Evolutionary conservation across 2,329 filamentous ascomycete genomes (phyloP), one percentile per base, ranked within the genome.

Genomic region (Colletotrichum sp.): DNA sequence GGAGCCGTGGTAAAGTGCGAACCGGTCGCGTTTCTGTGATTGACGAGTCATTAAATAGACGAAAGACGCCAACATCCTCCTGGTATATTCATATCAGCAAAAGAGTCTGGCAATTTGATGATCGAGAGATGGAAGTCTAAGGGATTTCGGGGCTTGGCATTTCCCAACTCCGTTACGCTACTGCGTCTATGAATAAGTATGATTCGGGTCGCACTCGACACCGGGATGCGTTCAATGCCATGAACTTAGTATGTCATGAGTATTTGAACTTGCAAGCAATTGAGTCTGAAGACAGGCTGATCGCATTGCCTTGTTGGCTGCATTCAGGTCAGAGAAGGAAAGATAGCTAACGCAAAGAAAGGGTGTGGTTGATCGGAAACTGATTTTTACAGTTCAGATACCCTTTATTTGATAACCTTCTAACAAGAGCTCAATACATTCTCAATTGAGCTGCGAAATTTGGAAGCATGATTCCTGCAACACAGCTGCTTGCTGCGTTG

Each of bases 11-110:
- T 49, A 11, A 4, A 8, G 0, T 22, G 44, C 44, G 44, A 52
- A 52, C n/a, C 11, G 44, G 44, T 52, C 44, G 44, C 44, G n/a
- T 22, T 52, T 22, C n/a, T 52, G 12, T 22, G 2, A 8, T 25
- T 22, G 44, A 13, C n/a, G 44, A 52, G 44, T 52, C 11, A 52
- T 52, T 22, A 52, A 22, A 22, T 52, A 52, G 44, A 52, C 44
- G 44, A 25, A 0, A 0, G 12, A 13, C 22, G 44, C 44, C n/a
- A 0, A 11, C n/a, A 52, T 22, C n/a, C 1, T 5, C 11, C 44
- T 22, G 0, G 0, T 5, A 8, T 3, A 4, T 52, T 52, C 44
- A 52, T n/a, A 52, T 22, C 44, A 52, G 44, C 0, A 1, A 13
- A 52, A 52, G n/a, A 13, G 8, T 3, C 19, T 6, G 3, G n/a